Percentiles rank a stretch among this genome's conserved stretches.
These are phyloP conservation scores for Sporothrix brasiliensis DNA, from an alignment of 2,329 filamentous ascomycete genomes.

Conservation along the genomic window DNA sequence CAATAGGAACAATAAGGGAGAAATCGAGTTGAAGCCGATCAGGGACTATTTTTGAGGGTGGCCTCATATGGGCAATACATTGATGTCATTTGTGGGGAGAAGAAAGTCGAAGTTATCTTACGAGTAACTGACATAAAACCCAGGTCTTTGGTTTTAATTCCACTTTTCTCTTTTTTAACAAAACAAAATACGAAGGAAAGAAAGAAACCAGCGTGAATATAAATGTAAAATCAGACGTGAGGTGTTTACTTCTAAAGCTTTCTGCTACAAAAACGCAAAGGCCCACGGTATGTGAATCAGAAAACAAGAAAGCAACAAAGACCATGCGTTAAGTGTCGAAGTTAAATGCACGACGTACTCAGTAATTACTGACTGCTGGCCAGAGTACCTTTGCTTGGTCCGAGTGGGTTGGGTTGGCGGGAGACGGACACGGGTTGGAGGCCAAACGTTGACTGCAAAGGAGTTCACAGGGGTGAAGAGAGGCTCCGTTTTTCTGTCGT, in stretches of 20 bases:
- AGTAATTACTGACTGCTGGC: neutral
- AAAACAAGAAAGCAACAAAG: neutral
- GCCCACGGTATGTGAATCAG: too few species aligned
- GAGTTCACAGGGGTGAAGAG: neutral
- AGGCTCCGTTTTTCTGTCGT: neutral
- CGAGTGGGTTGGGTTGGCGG: neutral
- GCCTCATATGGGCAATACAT: constrained; percentile 9
- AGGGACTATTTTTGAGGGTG: neutral
- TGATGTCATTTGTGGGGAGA: constrained; percentile 14
- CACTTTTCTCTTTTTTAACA: too few species aligned
- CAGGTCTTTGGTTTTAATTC: too few species aligned
- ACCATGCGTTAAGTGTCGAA: neutral
- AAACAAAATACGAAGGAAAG: too few species aligned
- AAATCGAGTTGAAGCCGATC: neutral
- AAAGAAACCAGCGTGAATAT: too few species aligned
- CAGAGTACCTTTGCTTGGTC: neutral
- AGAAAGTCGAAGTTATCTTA: too few species aligned
- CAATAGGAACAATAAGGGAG: neutral
- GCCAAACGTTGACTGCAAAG: neutral
- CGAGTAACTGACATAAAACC: too few species aligned
- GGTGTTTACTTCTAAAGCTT: too few species aligned
- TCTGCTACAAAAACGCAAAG: too few species aligned
- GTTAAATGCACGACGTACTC: neutral
- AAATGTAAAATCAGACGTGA: too few species aligned
- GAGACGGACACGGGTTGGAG: neutral